phyloP scores from a whole-genome alignment of 352 stramenopile genomes.

The Phytophthora agathidicida region DNA sequence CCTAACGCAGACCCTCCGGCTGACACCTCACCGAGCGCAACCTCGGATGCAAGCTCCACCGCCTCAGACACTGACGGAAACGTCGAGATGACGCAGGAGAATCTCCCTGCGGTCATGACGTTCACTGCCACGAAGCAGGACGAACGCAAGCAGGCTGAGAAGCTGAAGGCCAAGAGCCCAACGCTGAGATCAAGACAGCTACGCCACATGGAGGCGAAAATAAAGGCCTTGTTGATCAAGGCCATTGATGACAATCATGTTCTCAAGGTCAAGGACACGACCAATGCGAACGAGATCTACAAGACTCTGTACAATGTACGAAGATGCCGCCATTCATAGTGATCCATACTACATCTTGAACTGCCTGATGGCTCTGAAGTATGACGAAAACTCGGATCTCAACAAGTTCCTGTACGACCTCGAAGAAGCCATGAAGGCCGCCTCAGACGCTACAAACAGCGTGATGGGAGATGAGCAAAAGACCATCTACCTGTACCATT shows the following conservation, averaged over 20 bases:
- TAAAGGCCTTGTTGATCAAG: slow-evolving; percentile 7
- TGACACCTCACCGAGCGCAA: too few relatives aligned
- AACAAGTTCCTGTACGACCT: slow-evolving; percentile 19
- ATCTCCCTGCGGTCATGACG: too few relatives aligned
- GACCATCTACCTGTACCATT: slow-evolving; percentile 14
- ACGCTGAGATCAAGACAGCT: too few relatives aligned
- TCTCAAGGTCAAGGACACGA: slow-evolving; percentile 1
- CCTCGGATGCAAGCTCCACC: too few relatives aligned
- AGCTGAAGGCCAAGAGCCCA: too few relatives aligned
- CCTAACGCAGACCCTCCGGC: too few relatives aligned
- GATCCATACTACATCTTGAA: slow-evolving; percentile 30
- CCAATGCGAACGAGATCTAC: slow-evolving; percentile 16
- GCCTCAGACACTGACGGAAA: too few relatives aligned
- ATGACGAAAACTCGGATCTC: slow-evolving; percentile 18
- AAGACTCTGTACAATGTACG: slow-evolving; percentile 20
- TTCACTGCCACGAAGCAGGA: too few relatives aligned
- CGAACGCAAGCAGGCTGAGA: too few relatives aligned
- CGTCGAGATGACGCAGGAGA: too few relatives aligned
- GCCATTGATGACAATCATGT: slow-evolving; percentile 20
- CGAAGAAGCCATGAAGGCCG: slow-evolving; percentile 6
- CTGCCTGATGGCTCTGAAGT: slow-evolving; percentile 28
- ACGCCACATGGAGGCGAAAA: too few relatives aligned
- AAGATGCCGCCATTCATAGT: slow-evolving; percentile 11
- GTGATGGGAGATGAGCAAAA: slow-evolving; percentile 21
- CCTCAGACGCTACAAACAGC: not conserved